Conservation (phyloP, 306 rosid genomes). For the Rosa rugosa region DNA sequence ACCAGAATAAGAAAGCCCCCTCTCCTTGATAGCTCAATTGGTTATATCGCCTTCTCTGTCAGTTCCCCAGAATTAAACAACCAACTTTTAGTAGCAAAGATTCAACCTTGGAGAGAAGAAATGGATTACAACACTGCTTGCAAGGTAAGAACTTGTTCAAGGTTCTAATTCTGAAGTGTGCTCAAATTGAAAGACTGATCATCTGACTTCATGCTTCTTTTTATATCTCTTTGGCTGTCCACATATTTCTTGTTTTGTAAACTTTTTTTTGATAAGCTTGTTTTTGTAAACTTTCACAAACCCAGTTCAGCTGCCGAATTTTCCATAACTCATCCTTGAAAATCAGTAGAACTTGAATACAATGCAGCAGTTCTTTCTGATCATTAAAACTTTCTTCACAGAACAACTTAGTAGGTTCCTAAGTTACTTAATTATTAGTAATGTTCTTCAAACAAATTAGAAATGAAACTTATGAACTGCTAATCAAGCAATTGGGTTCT, state of each 20-base stretch:
- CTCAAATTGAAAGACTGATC: not conserved
- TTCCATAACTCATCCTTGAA: not conserved
- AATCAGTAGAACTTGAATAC: not conserved
- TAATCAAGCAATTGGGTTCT: not conserved
- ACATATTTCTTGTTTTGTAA: not conserved
- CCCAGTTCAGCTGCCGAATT: not conserved
- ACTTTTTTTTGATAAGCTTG: not conserved
- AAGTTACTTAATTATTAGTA: not conserved
- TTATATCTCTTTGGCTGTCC: not conserved
- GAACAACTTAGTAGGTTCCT: not conserved
- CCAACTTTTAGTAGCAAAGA: slow-evolving; percentile 3
- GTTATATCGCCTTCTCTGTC: not conserved
- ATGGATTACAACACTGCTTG: slow-evolving; percentile 52
- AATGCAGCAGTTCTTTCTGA: slow-evolving; percentile 6
- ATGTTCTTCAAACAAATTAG: not conserved
- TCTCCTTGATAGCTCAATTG: not conserved
- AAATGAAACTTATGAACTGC: not conserved
- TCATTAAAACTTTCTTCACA: not conserved
- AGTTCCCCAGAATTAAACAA: slow-evolving; percentile 15
- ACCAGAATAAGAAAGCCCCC: not conserved
- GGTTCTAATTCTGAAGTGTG: not conserved
- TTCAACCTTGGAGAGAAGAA: slow-evolving; percentile 9
- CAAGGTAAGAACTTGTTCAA: slow-evolving; percentile 42
- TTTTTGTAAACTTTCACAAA: not conserved
- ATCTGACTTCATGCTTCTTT: not conserved